Evolutionary conservation across 2,329 filamentous ascomycete species (phyloP), one percentile per base, ranked within the genome.

Genomic region (Fusarium azukiicola): DNA sequence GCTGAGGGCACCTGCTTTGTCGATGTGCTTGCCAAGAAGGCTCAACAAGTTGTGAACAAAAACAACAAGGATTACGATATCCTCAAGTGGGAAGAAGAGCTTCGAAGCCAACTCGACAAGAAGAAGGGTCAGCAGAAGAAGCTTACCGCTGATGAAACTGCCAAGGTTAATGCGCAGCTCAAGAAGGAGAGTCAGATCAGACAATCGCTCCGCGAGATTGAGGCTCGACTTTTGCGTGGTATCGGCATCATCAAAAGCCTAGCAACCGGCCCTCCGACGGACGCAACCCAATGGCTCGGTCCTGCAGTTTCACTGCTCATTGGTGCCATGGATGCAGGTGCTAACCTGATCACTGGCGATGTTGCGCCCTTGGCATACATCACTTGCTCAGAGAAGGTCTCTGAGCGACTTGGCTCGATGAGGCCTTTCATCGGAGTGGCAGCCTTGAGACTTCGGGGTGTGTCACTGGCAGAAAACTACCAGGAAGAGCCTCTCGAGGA

Each of bases 41-140:
- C 94, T 3, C 93, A 94, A 74, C 93, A 93, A 75, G 89, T 91
- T 49, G 89, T 95, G 4, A 95, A 97, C 87, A 99, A 98, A 88
- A 98, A 96, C 83, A 95, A 94, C 66, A 99, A 98, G 86, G 98
- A 99, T 85, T 98, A 99, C 82, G 96, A 99, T 82, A 98, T 96
- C 3, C 88, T 99, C 52, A 99, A 98, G 87, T 99, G 98, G 98
- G 98, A 99, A 87, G 96, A 97, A 85, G 98, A 99, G 79, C 91
- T 99, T 12, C 92, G 97, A 73, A 92, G 94, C 50, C 96, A 99
- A 82, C 88, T 99, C 52, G 97, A 97, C n/a, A 92, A 96, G 84
- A 99, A 99, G 90, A 98, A 97, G 86, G 97, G 97, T 2, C 93
- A 96, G 75, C 94, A 96, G 82, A 97, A 97, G 89, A 99, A 99